Conservation (phyloP, 2,329 filamentous ascomycete genomes). For the Annulohypoxylon truncatum region DNA sequence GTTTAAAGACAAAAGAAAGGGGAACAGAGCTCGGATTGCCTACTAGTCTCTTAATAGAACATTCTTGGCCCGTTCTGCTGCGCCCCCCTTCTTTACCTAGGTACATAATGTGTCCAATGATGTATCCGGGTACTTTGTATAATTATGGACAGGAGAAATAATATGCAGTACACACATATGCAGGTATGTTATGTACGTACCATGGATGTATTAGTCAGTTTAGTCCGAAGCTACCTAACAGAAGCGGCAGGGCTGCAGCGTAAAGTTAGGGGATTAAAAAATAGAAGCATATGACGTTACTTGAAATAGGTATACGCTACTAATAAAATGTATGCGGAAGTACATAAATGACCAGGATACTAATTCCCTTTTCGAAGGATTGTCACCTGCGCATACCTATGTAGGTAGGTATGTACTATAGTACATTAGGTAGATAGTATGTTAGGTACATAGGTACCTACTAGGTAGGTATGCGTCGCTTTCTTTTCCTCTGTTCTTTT, state of each 20-base stretch:
- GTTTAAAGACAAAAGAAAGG: not conserved
- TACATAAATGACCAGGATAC: not conserved
- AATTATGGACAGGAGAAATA: not conserved
- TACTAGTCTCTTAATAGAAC: not conserved
- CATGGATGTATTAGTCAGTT: not conserved
- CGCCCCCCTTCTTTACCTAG: not conserved
- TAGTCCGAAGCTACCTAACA: not conserved
- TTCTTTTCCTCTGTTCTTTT: not conserved
- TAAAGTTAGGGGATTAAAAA: slow-evolving; percentile 28
- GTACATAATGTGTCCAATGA: too few species aligned
- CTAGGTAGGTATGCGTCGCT: not conserved
- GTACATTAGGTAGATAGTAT: too few species aligned
- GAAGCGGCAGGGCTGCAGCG: slow-evolving; percentile 26
- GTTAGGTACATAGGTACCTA: not conserved
- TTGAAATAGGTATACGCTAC: not conserved
- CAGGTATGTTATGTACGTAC: too few species aligned
- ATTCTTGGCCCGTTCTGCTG: not conserved
- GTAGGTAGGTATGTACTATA: not conserved
- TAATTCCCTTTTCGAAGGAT: slow-evolving; percentile 4
- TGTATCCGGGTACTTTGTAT: too few species aligned
- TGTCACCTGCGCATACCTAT: not conserved
- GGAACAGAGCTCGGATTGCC: not conserved
- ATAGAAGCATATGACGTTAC: slow-evolving; percentile 36
- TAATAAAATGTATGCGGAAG: not conserved
- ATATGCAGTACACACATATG: too few species aligned